Percentiles rank a stretch among this genome's conserved stretches.
These are phyloP conservation scores for Mollisia scopiformis DNA, from an alignment of 2,329 filamentous ascomycete species.

Conservation along the genomic window DNA sequence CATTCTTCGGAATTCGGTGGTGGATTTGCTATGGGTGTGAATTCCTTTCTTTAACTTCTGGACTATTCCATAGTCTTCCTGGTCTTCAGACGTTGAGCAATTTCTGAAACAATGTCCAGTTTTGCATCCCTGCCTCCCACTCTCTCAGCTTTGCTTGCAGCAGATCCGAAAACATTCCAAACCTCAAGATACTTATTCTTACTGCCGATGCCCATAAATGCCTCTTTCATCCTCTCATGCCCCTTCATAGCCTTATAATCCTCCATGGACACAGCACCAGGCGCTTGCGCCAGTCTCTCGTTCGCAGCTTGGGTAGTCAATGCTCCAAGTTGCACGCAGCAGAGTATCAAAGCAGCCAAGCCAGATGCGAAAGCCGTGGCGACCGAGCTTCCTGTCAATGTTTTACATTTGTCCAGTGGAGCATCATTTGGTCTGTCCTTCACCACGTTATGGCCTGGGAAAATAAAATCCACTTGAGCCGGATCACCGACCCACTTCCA, in stretches of 20 bases:
- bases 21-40: too few relatives aligned
- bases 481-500: slow-evolving; percentile 27
- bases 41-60: background rate
- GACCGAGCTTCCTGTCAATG: slow-evolving; percentile 28
- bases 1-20: too few relatives aligned
- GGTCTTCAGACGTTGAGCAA: slow-evolving; percentile 4
- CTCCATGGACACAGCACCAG: slow-evolving; percentile 5
- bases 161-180: slow-evolving; percentile 31
- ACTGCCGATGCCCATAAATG: slow-evolving; percentile 26
- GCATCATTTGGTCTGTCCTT: slow-evolving; percentile 2
- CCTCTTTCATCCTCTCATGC: slow-evolving; percentile 28
- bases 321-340: slow-evolving; percentile 31
- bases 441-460: slow-evolving; percentile 24
- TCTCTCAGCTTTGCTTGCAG: slow-evolving; percentile 11
- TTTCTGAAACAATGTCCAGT: slow-evolving; percentile 5
- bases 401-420: slow-evolving; percentile 13
- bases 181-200: slow-evolving; percentile 33
- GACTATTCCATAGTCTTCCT: slow-evolving; percentile 6
- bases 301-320: slow-evolving; percentile 4
- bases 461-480: slow-evolving; percentile 34
- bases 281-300: background rate
- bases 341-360: slow-evolving; percentile 37
- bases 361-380: slow-evolving; percentile 38
- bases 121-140: slow-evolving; percentile 1
- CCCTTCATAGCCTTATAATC: slow-evolving; percentile 23